phyloP scores from a whole-genome alignment of 768 basidiomycete species.

The Boletus bicolor region DNA sequence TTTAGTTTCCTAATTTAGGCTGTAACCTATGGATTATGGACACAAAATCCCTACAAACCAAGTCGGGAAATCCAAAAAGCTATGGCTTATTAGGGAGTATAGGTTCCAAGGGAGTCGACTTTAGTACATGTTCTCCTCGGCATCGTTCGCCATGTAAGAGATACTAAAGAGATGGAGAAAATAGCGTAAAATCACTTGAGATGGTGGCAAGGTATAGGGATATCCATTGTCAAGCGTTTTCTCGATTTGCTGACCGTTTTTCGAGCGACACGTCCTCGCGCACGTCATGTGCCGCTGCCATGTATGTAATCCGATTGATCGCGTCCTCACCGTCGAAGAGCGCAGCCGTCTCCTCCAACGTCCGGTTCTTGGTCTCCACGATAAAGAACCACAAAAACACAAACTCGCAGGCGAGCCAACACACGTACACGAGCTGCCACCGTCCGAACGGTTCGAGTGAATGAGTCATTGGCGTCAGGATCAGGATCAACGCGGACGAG shows the following conservation, averaged over 20 bases:
- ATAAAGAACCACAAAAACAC: slow-evolving; percentile 13
- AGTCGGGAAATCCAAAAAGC: not conserved
- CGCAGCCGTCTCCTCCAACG: slow-evolving; percentile 70
- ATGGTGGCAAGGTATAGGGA: too few relatives aligned
- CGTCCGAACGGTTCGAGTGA: not conserved
- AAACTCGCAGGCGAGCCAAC: slow-evolving; percentile 17
- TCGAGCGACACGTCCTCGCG: not conserved
- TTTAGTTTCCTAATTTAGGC: too few relatives aligned
- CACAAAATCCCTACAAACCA: not conserved
- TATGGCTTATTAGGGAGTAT: not conserved
- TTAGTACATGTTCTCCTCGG: too few relatives aligned
- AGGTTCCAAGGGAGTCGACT: not conserved
- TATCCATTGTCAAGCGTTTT: not conserved
- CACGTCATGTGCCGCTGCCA: not conserved
- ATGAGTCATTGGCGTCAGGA: not conserved
- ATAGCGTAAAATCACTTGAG: too few relatives aligned
- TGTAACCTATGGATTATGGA: not conserved
- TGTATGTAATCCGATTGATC: slow-evolving; percentile 16
- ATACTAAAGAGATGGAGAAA: too few relatives aligned
- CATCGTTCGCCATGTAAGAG: too few relatives aligned
- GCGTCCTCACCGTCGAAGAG: slow-evolving; percentile 63
- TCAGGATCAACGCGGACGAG: not conserved
- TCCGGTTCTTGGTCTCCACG: slow-evolving; percentile 35
- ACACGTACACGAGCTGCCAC: slow-evolving; percentile 19
- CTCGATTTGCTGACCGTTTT: not conserved